Percentiles rank a stretch among this genome's conserved stretches.
These are phyloP conservation scores for Cryptococcus sp. DNA, from an alignment of 1,284 basidiomycete species.

Conservation along the genomic window DNA sequence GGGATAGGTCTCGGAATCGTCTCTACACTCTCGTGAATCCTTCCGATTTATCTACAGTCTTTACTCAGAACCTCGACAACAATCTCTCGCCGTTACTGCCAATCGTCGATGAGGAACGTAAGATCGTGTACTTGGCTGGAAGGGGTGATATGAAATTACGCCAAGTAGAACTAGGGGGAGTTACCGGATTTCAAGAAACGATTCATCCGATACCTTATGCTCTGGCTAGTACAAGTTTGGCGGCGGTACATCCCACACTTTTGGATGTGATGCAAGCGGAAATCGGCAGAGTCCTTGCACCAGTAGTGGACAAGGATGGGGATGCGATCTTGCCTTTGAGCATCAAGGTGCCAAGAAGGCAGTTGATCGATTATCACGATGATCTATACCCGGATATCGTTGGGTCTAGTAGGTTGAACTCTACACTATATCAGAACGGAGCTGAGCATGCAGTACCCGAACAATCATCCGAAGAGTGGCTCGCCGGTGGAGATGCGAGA, in stretches of 20 bases:
- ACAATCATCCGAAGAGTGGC: slow-evolving; percentile 41
- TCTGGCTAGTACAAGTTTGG: slow-evolving; percentile 36
- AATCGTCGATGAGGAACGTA: slow-evolving; percentile 43
- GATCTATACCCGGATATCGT: slow-evolving; percentile 47
- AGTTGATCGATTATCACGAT: slow-evolving; percentile 50
- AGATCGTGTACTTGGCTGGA: slow-evolving; percentile 46
- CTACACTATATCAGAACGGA: neutral
- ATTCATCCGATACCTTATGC: slow-evolving; percentile 34
- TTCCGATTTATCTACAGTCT: slow-evolving; percentile 25
- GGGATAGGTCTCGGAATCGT: slow-evolving; percentile 35
- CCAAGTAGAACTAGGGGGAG: slow-evolving; percentile 46
- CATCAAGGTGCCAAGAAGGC: slow-evolving; percentile 47
- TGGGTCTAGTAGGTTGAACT: slow-evolving; percentile 24
- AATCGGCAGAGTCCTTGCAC: slow-evolving; percentile 45
- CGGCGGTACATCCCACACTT: slow-evolving; percentile 33
- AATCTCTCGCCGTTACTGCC: slow-evolving; percentile 44
- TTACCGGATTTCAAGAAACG: slow-evolving; percentile 40
- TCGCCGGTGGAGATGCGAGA: slow-evolving; percentile 32
- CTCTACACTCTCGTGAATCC: slow-evolving; percentile 36
- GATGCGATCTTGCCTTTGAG: slow-evolving; percentile 44
- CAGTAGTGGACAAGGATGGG: slow-evolving; percentile 41
- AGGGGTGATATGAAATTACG: slow-evolving; percentile 49
- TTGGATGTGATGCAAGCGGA: slow-evolving; percentile 50
- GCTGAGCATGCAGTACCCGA: slow-evolving; percentile 36
- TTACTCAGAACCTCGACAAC: slow-evolving; percentile 43